phyloP scores from a whole-genome alignment of 78 protist species.

The Thecamonas trahens region DNA sequence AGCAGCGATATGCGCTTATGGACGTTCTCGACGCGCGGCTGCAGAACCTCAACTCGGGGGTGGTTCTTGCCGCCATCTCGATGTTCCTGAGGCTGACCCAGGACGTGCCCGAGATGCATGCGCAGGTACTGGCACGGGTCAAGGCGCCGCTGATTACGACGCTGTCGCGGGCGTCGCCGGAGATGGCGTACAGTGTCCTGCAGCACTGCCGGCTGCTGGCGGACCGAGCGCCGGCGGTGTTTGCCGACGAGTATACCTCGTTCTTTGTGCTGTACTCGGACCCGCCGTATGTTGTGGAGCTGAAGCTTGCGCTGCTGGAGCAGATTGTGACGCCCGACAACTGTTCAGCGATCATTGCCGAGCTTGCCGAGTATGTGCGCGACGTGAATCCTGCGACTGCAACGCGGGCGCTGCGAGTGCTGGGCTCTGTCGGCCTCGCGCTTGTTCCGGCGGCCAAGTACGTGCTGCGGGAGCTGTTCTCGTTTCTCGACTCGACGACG shows the following conservation, averaged over 20 bases:
- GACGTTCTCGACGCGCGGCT: slow-evolving; percentile 73
- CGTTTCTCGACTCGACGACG: neutral
- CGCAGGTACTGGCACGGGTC: slow-evolving; percentile 54
- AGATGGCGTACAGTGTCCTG: slow-evolving; percentile 56
- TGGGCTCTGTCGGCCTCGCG: too few species aligned
- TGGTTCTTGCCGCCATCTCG: slow-evolving; percentile 62
- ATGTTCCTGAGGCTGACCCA: slow-evolving; percentile 72
- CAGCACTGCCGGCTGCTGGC: slow-evolving; percentile 64
- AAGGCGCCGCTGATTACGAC: neutral
- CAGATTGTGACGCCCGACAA: slow-evolving; percentile 43
- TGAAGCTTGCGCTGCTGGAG: too few species aligned
- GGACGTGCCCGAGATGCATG: slow-evolving; percentile 49
- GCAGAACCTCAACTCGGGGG: slow-evolving; percentile 61
- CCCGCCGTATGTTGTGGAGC: slow-evolving; percentile 56
- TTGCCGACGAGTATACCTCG: slow-evolving; percentile 41
- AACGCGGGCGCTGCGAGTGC: too few species aligned
- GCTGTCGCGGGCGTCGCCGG: slow-evolving; percentile 9
- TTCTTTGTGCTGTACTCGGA: slow-evolving; percentile 55
- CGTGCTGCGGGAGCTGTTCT: slow-evolving; percentile 36
- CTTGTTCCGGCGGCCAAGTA: neutral
- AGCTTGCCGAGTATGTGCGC: too few species aligned
- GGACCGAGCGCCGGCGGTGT: slow-evolving; percentile 52
- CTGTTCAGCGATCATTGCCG: slow-evolving; percentile 50
- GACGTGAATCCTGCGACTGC: too few species aligned
- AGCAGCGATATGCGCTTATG: neutral